These are phyloP conservation scores for Ceratobasidium sp. DNA, from an alignment of 1,284 basidiomycete genomes.

Conservation along the genomic window DNA sequence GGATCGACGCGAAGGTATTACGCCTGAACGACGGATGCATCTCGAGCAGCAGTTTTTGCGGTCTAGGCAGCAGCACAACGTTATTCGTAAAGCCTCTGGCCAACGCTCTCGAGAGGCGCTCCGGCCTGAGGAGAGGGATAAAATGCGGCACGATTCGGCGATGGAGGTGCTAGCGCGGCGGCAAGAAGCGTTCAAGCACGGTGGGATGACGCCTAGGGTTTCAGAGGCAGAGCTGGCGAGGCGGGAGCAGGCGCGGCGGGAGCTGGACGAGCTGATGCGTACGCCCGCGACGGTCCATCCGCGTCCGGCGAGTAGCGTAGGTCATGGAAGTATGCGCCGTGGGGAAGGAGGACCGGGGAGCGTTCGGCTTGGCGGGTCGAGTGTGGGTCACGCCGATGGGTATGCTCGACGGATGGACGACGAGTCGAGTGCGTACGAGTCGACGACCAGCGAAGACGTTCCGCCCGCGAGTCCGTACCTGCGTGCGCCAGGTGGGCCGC, in stretches of 20 bases:
- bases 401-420: neutral
- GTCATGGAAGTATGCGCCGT: slow-evolving; percentile 16
- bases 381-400: slow-evolving; percentile 14
- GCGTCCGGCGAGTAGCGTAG: slow-evolving; percentile 22
- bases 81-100: too few species aligned
- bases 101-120: too few species aligned
- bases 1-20: slow-evolving; percentile 30
- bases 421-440: slow-evolving; percentile 31
- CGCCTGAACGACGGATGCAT: slow-evolving; percentile 11
- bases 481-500: slow-evolving; percentile 14
- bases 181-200: slow-evolving; percentile 20
- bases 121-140: too few species aligned
- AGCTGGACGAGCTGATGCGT: slow-evolving; percentile 34
- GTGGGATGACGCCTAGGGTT: slow-evolving; percentile 9
- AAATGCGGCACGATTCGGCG: slow-evolving; percentile 23
- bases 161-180: slow-evolving; percentile 24
- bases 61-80: too few species aligned
- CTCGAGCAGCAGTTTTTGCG: slow-evolving; percentile 33
- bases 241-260: slow-evolving; percentile 1
- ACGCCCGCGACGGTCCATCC: slow-evolving; percentile 24
- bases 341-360: slow-evolving; percentile 18
- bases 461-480: slow-evolving; percentile 7
- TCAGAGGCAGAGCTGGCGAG: slow-evolving; percentile 31
- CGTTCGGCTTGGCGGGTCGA: slow-evolving; percentile 18
- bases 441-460: slow-evolving; percentile 31